A percentile compares a stretch with the other conserved stretches of the same genome.
Conservation (phyloP, 176 grass and related monocot species). For the Bromus sterilis region DNA sequence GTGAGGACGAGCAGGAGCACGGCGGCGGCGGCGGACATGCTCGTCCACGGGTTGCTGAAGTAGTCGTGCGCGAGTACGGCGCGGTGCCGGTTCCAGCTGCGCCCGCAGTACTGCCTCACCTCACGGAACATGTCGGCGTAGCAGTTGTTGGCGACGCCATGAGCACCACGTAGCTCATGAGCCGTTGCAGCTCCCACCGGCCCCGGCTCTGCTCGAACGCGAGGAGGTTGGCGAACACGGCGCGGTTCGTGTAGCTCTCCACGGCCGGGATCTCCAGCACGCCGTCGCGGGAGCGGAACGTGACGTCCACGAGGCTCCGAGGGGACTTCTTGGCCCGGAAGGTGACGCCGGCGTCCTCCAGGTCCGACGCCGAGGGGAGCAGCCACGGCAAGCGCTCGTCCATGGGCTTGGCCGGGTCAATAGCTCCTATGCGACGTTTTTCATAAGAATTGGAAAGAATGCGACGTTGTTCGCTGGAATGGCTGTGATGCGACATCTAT, state of each 20-base stretch:
- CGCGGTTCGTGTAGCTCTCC: constrained; percentile 37
- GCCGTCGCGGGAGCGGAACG: constrained; percentile 6
- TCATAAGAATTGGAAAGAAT: too few relatives aligned
- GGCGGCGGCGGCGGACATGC: constrained; percentile 48
- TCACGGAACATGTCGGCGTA: constrained; percentile 17
- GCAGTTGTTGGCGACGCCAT: constrained; percentile 30
- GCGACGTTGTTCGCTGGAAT: too few relatives aligned
- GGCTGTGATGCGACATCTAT: too few relatives aligned
- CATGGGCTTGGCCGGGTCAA: constrained; percentile 2
- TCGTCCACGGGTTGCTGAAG: constrained; percentile 52
- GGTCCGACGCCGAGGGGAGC: constrained; percentile 29
- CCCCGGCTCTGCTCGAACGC: constrained; percentile 52
- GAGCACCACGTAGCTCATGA: constrained; percentile 41
- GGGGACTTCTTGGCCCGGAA: constrained; percentile 26
- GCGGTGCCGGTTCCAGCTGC: constrained; percentile 41
- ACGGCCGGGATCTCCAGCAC: constrained; percentile 36
- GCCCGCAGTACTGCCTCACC: constrained; percentile 15
- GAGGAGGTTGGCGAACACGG: constrained; percentile 22
- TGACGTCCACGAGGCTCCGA: constrained; percentile 34
- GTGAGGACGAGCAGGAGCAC: constrained; percentile 42
- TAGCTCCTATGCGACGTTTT: too few relatives aligned
- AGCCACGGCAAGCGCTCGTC: constrained; percentile 22
- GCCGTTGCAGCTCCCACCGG: constrained; percentile 33
- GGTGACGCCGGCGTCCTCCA: constrained; percentile 24
- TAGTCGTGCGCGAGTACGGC: constrained; percentile 42